A percentile compares a stretch with the other conserved stretches of the same genome.
These are phyloP conservation scores for Boletus subcaerulescens DNA, from an alignment of 768 basidiomycete species.

Conservation along the genomic window DNA sequence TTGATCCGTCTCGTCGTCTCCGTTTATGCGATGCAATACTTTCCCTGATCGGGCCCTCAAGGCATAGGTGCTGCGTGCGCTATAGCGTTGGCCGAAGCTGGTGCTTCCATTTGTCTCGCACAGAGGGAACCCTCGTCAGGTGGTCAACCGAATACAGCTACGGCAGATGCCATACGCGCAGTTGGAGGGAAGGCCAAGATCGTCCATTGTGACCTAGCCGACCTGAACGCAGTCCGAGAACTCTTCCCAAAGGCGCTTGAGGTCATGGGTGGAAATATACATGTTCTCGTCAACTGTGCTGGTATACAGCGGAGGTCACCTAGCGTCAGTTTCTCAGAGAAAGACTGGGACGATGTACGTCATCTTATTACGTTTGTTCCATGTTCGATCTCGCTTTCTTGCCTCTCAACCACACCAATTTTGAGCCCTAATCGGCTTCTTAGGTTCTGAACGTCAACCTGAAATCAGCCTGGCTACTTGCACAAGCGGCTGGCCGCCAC, in stretches of 20 bases:
- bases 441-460: slow-evolving; percentile 87
- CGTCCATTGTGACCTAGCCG: slow-evolving; percentile 56
- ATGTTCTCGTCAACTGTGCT: slow-evolving; percentile 70
- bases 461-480: slow-evolving; percentile 81
- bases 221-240: slow-evolving; percentile 46
- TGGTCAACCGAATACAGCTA: slow-evolving; percentile 33
- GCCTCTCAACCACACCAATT: slow-evolving; percentile 7
- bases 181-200: slow-evolving; percentile 37
- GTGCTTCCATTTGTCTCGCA: slow-evolving; percentile 48
- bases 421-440: slow-evolving; percentile 8
- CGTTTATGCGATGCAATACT: slow-evolving; percentile 13
- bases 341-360: slow-evolving; percentile 70
- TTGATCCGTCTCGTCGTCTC: not conserved
- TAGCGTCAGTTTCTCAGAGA: slow-evolving; percentile 61
- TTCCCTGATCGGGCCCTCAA: slow-evolving; percentile 20
- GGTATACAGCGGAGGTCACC: slow-evolving; percentile 59
- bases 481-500: slow-evolving; percentile 83
- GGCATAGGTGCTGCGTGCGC: slow-evolving; percentile 58
- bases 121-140: slow-evolving; percentile 42
- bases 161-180: slow-evolving; percentile 36
- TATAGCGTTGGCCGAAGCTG: slow-evolving; percentile 52
- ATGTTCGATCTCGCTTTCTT: slow-evolving; percentile 4
- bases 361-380: slow-evolving; percentile 30
- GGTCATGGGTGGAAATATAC: slow-evolving; percentile 49
- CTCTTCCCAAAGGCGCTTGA: slow-evolving; percentile 50